A percentile compares a stretch with the other conserved stretches of the same genome.
These are phyloP conservation scores for Aspergillus brunneoviolaceus DNA, from an alignment of 2,329 filamentous ascomycete genomes.

Conservation along the genomic window DNA sequence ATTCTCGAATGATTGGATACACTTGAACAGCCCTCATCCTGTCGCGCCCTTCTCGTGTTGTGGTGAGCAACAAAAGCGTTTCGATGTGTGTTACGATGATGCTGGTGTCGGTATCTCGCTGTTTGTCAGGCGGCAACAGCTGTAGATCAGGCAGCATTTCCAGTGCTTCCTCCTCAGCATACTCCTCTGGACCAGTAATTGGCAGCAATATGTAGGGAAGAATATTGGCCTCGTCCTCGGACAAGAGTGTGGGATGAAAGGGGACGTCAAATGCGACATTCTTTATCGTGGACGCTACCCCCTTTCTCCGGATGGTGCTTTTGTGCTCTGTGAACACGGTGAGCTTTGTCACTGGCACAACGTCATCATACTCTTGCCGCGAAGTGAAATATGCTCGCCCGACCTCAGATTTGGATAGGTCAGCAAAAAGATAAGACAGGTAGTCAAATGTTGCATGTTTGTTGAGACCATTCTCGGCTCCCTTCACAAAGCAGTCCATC, in stretches of 20 bases:
- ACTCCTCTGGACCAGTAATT: constrained; percentile 84
- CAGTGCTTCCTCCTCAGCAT: constrained; percentile 79
- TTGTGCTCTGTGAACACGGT: constrained; percentile 91
- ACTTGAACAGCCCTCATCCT: constrained; percentile 73
- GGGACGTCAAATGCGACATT: constrained; percentile 83
- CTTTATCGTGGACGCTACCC: constrained; percentile 96
- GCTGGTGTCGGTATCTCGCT: constrained; percentile 71
- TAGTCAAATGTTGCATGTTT: constrained; percentile 86
- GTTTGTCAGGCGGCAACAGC: constrained; percentile 83
- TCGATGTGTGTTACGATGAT: constrained; percentile 88
- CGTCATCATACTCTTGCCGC: constrained; percentile 71
- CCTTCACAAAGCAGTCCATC: constrained; percentile 94
- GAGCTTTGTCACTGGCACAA: constrained; percentile 89
- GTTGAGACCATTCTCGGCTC: constrained; percentile 79
- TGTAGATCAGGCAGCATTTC: constrained; percentile 89
- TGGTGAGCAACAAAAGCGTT: constrained; percentile 79
- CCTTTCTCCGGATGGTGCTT: constrained; percentile 78
- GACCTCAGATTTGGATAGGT: constrained; percentile 78
- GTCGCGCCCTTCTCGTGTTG: constrained; percentile 72
- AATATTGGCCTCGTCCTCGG: constrained; percentile 72
- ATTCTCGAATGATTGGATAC: constrained; percentile 86
- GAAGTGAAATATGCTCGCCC: constrained; percentile 73
- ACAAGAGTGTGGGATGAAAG: constrained; percentile 69
- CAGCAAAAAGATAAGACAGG: constrained; percentile 89
- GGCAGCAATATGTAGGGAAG: constrained; percentile 87